Evolutionary conservation across 106 monocot genomes (phyloP), one percentile per base, ranked within the genome.

Genomic region (Narthecium ossifragum): DNA sequence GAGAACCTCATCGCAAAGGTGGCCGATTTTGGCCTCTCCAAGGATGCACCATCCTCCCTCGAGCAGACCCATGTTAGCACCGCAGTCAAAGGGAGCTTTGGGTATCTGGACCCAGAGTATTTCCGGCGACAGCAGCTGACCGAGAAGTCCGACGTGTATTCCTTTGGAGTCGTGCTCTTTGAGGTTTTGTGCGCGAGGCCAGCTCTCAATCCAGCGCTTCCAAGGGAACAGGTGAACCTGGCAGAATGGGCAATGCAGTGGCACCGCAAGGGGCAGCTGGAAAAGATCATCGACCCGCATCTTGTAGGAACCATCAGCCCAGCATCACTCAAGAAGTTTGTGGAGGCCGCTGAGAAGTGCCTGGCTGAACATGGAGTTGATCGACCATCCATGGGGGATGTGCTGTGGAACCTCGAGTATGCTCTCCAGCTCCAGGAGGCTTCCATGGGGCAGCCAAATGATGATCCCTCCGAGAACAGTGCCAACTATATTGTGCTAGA

Each of bases 331-430:
- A 81, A 61, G 52, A 86, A 86, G 75, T 86, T 59, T 40, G 81
- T 71, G 13, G 86, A 86, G 71, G 78, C 81, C 9, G 81, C 86
- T 3, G 81, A 86, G 68, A 86, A 86, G 75, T 86, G 86, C 41
- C n/a, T 86, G 45, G 73, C 78, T 11, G 86, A 86, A 17, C 58
- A 66, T 40, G 81, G 86, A 26, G 71, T 78, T 2, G 75, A 86
- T 52, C 28, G 86, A 14, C 86, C 86, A 6, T 26, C 74, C 14
- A 86, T 86, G 86, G 86, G 86, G 1, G 86, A 86, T 57, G 80
- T 86, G 33, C 62, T 86, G 34, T 86, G 86, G 86, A 86, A 81
- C 34, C 75, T 86, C 5, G 86, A 81, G 78, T 86, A 78, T 54
- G 70, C 81, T 5, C 46, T 86, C 36, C 86, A 86, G 65, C 65